These are phyloP conservation scores for Chlamydomonas sphaeroides DNA, from an alignment of 139 green algal genomes.

Conservation along the genomic window DNA sequence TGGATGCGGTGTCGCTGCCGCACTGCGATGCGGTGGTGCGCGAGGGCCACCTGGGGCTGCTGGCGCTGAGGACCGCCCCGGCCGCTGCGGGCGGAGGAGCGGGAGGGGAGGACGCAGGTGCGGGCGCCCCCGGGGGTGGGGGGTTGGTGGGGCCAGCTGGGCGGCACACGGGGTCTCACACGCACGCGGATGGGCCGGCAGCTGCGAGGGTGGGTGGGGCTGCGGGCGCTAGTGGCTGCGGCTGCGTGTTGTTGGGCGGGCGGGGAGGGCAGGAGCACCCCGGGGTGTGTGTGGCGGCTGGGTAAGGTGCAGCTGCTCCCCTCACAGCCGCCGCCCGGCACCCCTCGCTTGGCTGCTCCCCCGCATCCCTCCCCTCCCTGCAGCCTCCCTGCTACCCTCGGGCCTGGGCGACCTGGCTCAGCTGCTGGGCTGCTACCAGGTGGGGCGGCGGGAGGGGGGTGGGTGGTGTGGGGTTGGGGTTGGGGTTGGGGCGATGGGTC, in stretches of 20 bases:
- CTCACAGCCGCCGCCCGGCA: not conserved
- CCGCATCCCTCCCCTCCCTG: not conserved
- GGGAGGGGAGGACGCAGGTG: not conserved
- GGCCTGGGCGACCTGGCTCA: conserved; percentile 27
- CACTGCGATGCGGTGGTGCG: conserved; percentile 56
- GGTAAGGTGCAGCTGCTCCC: too few species aligned
- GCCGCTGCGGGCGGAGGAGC: too few species aligned
- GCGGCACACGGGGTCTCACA: too few species aligned
- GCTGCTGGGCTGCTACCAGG: conserved; percentile 38
- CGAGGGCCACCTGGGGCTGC: conserved; percentile 57
- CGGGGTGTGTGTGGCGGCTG: too few species aligned
- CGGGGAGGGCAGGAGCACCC: too few species aligned
- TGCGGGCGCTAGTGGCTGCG: too few species aligned
- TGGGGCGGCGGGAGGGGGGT: not conserved
- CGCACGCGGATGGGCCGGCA: too few species aligned
- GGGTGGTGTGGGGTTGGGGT: not conserved
- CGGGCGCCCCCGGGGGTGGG: too few species aligned
- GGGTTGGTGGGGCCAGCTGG: too few species aligned
- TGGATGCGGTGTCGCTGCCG: conserved; percentile 44
- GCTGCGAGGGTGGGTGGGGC: too few species aligned
- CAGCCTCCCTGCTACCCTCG: not conserved
- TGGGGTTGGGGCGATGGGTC: too few species aligned
- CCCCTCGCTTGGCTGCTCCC: not conserved
- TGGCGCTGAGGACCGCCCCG: conserved; percentile 44
- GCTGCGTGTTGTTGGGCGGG: too few species aligned